Base-by-base conservation (phyloP, 257 asterid genomes). In the Nicotiana paniculata region DNA sequence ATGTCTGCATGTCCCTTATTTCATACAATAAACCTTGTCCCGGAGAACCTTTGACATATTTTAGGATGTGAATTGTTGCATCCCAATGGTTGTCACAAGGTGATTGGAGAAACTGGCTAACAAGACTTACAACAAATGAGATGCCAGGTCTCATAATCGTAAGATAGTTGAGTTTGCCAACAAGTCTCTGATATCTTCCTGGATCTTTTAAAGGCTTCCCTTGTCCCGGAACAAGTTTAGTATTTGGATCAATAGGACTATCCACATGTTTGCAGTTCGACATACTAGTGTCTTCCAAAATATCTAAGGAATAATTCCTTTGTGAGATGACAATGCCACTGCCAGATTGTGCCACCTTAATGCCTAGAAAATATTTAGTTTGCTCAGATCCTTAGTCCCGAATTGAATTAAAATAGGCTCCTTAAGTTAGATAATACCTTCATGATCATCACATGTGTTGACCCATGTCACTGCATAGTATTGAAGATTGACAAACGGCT, bases 81-180 rank as follows among this genome's bases (percentile, higher is more conserved):
- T 65, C 9, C 82, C 26, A 75, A 9, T 83, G 51, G 16, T 16
- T n/a, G 11, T 43, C 70, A 26, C 4, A 33, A 9, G 81, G 33
- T 7, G 88, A 83, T 0, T 35, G 5, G 66, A 81, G 67, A 33
- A 24, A 62, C 11, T 72, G 72, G 24, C 66, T 70, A 3, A 57
- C 7, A 5, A 69, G 59, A 43, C 54, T 39, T 1, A 72, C 37
- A 4, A 16, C 5, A 39, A 37, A 68, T 10, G 77, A 63, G n/a
- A 83, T 77, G 18, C 68, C 77, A 6, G 26, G 77, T 9, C 16
- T 21, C 9, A 76, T 43, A 11, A 55, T 26, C 6, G 8, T 79
- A 10, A 79, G 86, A 68, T 79, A 68, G 35, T 57, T 83, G 8
- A 83, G 16, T 11, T 17, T 28, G 3, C 59, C 58, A 43, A 67